Conservation (phyloP, 2,329 filamentous ascomycete genomes). For the Verticillium nubilum region DNA sequence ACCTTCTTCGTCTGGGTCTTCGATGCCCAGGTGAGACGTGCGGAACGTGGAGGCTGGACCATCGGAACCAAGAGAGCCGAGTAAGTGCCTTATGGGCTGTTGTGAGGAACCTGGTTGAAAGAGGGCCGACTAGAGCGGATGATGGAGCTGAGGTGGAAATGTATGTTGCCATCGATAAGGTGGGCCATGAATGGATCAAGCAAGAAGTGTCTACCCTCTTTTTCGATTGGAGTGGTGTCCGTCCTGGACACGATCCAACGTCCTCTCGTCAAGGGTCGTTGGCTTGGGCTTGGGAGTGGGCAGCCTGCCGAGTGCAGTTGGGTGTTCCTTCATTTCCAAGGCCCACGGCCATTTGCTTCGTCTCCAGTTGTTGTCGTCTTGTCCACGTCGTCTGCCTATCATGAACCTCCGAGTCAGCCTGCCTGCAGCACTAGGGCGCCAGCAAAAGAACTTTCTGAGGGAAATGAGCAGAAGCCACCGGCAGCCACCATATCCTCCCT, state of each 20-base stretch:
- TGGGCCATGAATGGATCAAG: no score
- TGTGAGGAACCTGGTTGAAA: neutral
- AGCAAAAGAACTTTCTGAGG: neutral
- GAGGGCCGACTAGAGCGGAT: neutral
- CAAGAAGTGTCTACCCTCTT: no score
- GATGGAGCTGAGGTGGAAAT: no score
- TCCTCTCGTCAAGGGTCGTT: neutral
- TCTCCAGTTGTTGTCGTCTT: neutral
- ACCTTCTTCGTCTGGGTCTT: neutral
- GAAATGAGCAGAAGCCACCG: neutral
- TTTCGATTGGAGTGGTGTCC: no score
- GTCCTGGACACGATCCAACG: no score
- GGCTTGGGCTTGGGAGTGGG: neutral
- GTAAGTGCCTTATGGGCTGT: neutral
- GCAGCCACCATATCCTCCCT: neutral
- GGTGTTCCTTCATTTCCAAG: neutral
- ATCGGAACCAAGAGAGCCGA: neutral
- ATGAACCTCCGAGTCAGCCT: neutral
- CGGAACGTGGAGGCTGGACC: neutral
- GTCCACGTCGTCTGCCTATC: neutral
- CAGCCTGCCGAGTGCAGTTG: neutral
- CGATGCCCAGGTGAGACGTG: neutral
- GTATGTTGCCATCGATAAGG: no score
- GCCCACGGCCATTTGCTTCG: neutral
- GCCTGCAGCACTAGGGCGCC: neutral